phyloP scores from a whole-genome alignment of 345 rosid genomes.

The Noccaea bulbosa region DNA sequence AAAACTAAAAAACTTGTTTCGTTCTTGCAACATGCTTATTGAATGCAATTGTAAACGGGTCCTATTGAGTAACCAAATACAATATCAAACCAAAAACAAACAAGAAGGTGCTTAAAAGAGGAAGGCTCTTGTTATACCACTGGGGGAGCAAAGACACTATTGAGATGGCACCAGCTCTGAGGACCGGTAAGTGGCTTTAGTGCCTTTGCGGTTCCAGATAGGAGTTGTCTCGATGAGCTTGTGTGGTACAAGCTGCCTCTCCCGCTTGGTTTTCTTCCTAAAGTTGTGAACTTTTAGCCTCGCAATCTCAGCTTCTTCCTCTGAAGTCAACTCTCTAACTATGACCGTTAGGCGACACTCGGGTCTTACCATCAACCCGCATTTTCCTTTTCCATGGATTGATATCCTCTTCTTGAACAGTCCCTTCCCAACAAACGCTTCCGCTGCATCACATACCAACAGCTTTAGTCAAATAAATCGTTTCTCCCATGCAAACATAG shows the following conservation, averaged over 20 bases:
- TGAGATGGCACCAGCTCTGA: conserved; percentile 38
- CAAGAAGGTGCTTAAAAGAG: conserved; percentile 5
- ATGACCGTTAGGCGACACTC: conserved; percentile 80
- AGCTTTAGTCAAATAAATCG: conserved; percentile 1
- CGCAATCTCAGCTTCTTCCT: conserved; percentile 91
- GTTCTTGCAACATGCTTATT: conserved; percentile 28
- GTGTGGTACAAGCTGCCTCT: conserved; percentile 73
- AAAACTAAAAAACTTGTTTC: conserved; percentile 4
- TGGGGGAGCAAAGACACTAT: not conserved
- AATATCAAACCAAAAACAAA: conserved; percentile 16
- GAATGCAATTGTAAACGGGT: conserved; percentile 11
- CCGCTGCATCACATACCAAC: conserved; percentile 57
- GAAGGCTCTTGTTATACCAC: conserved; percentile 18
- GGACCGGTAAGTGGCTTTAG: conserved; percentile 27
- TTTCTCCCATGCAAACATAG: conserved; percentile 11
- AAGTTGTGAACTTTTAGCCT: conserved; percentile 75
- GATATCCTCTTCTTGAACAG: conserved; percentile 63
- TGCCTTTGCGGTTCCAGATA: conserved; percentile 77
- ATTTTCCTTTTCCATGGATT: conserved; percentile 68
- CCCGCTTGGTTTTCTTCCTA: conserved; percentile 75
- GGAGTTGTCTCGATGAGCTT: conserved; percentile 84
- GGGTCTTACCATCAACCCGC: conserved; percentile 63
- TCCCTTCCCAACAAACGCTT: conserved; percentile 94
- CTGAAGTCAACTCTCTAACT: conserved; percentile 77
- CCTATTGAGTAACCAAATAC: conserved; percentile 24